Evolutionary conservation across 441 rosid species (phyloP), one percentile per base, ranked within the genome.

Genomic region (Isatis lusitanica): DNA sequence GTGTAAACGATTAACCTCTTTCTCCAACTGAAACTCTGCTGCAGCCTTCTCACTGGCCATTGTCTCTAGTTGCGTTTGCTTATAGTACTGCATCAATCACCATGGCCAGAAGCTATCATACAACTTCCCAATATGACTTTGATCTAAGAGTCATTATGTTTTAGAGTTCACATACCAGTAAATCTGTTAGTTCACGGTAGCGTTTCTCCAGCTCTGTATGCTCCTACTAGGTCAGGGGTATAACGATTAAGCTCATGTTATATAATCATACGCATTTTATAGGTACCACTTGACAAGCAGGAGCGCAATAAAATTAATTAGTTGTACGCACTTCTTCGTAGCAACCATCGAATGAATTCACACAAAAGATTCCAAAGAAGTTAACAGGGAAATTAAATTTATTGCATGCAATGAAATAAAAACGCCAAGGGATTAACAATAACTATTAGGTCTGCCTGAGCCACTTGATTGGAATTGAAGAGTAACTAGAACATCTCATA

Each of bases 1-100:
- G 46, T 84, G 97, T 73, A 89, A 78, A 67, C 92, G 96, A 74
- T 86, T 93, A 59, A 89, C 66, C 85, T 96, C 99, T 85, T 93
- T 91, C 83, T 96, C 99, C 84, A 91, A 78, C 79, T 96, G 99
- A 82, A 93, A 96, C 79, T 96, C 97, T 63, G 97, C 97, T 0
- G 98, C 97, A 62, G 98, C 97, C 84, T 96, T 96, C 80, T 96
- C 99, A 84, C 94, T 93, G 46, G 97, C 92, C 97, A 93, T 90
- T 74, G 96, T 82, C 87, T 96, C 98, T 69, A 96, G 81, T 70
- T 96, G 99, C 16, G 99, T 96, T 91, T 96, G 99, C 94, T 96
- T 96, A 79, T 88, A 85, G 81, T 96, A 96, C 99, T 96, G 87
- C 71, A 83, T 52, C 48, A 66, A 26, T 13, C 46, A 24, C n/a